A percentile compares a stretch with the other conserved stretches of the same genome.
Evolutionary conservation across 495 filamentous ascomycete genomes (phyloP).

Genomic region (Neurospora terricola): DNA sequence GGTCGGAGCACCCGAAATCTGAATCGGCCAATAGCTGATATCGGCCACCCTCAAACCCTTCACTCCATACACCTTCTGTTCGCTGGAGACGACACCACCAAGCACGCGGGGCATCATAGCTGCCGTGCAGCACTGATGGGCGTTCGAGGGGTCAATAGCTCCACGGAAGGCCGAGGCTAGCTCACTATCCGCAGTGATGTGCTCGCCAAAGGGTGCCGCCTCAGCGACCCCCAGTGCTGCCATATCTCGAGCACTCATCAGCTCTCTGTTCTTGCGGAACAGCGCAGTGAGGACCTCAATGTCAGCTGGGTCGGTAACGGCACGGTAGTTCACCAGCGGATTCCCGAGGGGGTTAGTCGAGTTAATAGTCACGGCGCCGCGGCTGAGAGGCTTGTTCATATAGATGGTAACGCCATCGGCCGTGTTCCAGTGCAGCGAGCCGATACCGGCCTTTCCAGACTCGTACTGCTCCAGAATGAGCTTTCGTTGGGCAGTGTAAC

Average conservation of each 20-base stretch:
- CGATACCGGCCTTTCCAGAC: constrained; percentile 12
- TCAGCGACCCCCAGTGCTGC: constrained; percentile 28
- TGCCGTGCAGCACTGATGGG: constrained; percentile 32
- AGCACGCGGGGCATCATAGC: constrained; percentile 33
- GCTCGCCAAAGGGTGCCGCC: constrained; percentile 17
- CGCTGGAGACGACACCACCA: constrained; percentile 37
- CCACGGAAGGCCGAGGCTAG: constrained; percentile 19
- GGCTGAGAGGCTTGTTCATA: constrained; percentile 29
- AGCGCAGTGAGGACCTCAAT: constrained; percentile 19
- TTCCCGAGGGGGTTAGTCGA: constrained; percentile 24
- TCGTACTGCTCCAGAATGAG: constrained; percentile 19
- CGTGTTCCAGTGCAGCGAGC: constrained; percentile 27
- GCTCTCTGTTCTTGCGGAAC: constrained; percentile 29
- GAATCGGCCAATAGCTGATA: constrained; percentile 30
- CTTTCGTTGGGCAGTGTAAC: constrained; percentile 23
- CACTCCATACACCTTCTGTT: constrained; percentile 40
- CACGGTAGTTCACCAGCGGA: constrained; percentile 24
- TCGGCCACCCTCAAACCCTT: constrained; percentile 31
- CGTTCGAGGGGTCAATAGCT: constrained; percentile 21
- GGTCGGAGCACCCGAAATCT: constrained; percentile 32
- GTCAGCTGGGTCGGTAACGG: constrained; percentile 27
- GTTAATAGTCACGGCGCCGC: constrained; percentile 32
- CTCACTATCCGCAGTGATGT: constrained; percentile 15
- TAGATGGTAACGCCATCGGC: constrained; percentile 23
- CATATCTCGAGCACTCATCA: constrained; percentile 30